A percentile compares a stretch with the other conserved stretches of the same genome.
These are phyloP conservation scores for Lactarius pseudohatsudake DNA, from an alignment of 768 basidiomycete genomes.

Conservation along the genomic window DNA sequence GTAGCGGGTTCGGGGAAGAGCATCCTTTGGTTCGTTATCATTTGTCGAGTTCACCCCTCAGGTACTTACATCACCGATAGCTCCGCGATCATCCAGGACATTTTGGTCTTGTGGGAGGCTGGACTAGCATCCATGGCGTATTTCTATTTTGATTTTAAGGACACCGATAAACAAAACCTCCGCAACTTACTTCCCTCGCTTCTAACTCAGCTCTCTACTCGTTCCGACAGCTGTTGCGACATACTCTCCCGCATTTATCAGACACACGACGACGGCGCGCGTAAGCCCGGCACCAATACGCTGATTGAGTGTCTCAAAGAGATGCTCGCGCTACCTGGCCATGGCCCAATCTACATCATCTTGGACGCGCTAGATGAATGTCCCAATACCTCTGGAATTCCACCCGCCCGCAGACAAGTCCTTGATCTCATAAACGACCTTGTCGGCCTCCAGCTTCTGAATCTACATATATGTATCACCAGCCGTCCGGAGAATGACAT, in stretches of 20 bases:
- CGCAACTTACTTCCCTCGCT: neutral
- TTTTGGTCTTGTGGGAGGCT: neutral
- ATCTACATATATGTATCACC: neutral
- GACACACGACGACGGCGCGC: neutral
- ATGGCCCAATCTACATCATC: neutral
- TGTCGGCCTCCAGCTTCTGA: neutral
- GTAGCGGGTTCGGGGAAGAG: conserved; percentile 1
- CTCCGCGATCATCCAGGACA: conserved; percentile 4
- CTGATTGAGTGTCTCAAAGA: neutral
- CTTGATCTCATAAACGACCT: neutral
- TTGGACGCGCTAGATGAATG: conserved; percentile 9
- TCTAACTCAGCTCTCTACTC: neutral
- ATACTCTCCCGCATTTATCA: neutral
- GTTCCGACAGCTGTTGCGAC: neutral
- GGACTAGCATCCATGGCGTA: neutral
- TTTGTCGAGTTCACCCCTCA: neutral
- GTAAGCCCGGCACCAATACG: neutral
- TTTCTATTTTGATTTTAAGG: neutral
- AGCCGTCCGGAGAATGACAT: conserved; percentile 2
- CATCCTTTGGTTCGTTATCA: neutral
- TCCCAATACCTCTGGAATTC: neutral
- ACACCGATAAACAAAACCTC: neutral
- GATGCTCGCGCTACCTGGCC: neutral
- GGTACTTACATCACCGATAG: neutral
- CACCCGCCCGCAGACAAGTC: neutral